phyloP scores from a whole-genome alignment of 306 rosid species.

The Herpetospermum pedunculosum region DNA sequence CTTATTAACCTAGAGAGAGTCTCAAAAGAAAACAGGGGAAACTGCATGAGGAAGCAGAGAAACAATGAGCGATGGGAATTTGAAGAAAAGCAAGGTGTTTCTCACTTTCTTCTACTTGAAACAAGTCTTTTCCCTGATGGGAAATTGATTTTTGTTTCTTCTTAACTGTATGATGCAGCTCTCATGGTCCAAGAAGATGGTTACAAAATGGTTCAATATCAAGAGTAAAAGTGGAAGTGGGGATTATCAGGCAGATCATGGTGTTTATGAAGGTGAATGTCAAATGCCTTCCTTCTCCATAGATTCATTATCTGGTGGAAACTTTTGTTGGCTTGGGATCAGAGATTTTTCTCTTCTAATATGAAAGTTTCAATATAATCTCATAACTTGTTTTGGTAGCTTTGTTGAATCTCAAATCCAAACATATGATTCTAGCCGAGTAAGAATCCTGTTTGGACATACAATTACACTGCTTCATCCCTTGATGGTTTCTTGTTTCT shows the following conservation, averaged over 20 bases:
- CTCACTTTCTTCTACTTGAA: conserved; percentile 8
- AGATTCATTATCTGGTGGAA: background rate
- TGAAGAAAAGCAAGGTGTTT: conserved; percentile 71
- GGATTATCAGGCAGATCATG: conserved; percentile 55
- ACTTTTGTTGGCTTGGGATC: background rate
- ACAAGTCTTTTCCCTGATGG: background rate
- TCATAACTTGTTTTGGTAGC: background rate
- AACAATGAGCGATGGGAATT: conserved; percentile 16
- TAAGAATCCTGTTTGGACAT: background rate
- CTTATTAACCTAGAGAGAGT: conserved; percentile 6
- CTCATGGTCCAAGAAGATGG: conserved; percentile 99
- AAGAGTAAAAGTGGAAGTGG: conserved; percentile 63
- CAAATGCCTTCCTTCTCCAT: background rate
- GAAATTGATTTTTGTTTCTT: conserved; percentile 1
- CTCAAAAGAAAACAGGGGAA: background rate
- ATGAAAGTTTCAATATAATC: background rate
- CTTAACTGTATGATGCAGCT: conserved; percentile 52
- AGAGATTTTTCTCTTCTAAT: background rate
- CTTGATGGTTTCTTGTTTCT: background rate
- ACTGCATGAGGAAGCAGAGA: conserved; percentile 4
- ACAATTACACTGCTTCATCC: background rate
- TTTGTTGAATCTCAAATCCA: background rate
- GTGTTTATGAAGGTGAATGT: conserved; percentile 50
- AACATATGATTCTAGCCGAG: background rate
- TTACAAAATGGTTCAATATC: conserved; percentile 88